Base-by-base conservation (phyloP, 352 stramenopile species). In the Pythium sp. region DNA sequence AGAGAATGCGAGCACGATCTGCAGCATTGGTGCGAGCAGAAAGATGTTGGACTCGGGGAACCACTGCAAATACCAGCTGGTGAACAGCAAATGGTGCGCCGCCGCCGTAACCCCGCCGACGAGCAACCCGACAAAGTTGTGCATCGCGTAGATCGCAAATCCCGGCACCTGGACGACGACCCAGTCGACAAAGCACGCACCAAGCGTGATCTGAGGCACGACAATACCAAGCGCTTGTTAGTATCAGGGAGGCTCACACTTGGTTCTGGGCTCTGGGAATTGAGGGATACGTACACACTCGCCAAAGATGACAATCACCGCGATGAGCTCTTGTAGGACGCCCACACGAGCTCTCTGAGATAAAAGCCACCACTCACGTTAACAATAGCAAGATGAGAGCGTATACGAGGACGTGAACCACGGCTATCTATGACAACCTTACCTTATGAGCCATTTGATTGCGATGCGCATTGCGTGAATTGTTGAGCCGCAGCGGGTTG, bases 271-370 rank as follows among this genome's bases (percentile, higher is more conserved):
- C 15, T 18, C 12, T 22, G n/a, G 5, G 15, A 12, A 3, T 34
- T n/a, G 18, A n/a, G 24, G n/a, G 8, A 14, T 85, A 76, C 11
- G 75, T 82, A 68, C 63, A 32, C 54, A 69, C 43, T 69, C 64
- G 30, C 64, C 41, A 46, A 69, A 64, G 41, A 64, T 58, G 22
- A 69, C 64, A 22, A 69, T 47, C 20, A 49, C 55, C 2, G 54
- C 55, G 55, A 58, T 62, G 55, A 69, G 64, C 28, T 58, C 34
- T 2, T 30, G 26, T n/a, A 61, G 62, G n/a, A 61, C 12, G 22
- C 3, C 11, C 11, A 61, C 34, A 15, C 36, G 36, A 20, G 58
- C 2, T 18, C 51, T 24, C 36, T 36, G 24, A 12, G 11, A 5
- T 28, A 58, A 18, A 3, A n/a, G 36, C 24, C 24, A 26, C 24